These are phyloP conservation scores for Hericium alpestre DNA, from an alignment of 768 basidiomycete genomes.

Conservation along the genomic window DNA sequence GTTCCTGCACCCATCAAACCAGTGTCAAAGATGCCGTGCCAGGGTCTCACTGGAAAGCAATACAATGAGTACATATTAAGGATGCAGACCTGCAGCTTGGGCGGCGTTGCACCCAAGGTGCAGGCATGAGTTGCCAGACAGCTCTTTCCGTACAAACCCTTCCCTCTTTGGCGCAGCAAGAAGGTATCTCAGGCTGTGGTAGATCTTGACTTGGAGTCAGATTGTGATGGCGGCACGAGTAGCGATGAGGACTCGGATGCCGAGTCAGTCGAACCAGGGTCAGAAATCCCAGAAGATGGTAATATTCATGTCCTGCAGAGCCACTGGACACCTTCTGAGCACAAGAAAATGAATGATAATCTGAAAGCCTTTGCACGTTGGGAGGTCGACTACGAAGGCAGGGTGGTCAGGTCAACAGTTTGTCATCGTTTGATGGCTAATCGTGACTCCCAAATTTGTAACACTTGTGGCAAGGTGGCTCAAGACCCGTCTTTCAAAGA, in stretches of 20 bases:
- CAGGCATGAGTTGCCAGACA: not conserved
- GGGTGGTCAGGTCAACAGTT: not conserved
- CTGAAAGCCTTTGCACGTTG: not conserved
- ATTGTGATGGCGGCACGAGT: too few species aligned
- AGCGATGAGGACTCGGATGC: too few species aligned
- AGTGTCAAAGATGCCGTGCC: too few species aligned
- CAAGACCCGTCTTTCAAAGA: not conserved
- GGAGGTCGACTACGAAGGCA: not conserved
- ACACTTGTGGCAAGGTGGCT: not conserved
- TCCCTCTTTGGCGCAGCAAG: not conserved
- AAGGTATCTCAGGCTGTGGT: not conserved
- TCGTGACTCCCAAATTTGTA: not conserved
- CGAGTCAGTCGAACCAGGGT: too few species aligned
- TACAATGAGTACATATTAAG: slow-evolving; percentile 1
- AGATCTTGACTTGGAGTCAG: too few species aligned
- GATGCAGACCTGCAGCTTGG: slow-evolving; percentile 2
- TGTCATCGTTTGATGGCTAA: not conserved
- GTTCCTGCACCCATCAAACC: too few species aligned
- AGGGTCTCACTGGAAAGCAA: not conserved
- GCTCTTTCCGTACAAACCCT: not conserved
- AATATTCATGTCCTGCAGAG: not conserved
- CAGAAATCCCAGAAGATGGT: not conserved
- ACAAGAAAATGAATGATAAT: not conserved
- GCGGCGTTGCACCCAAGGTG: not conserved
- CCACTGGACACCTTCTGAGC: not conserved